Evolutionary conservation across 140 eudicot species (phyloP).

Genomic region (Oenanthe javanica): DNA sequence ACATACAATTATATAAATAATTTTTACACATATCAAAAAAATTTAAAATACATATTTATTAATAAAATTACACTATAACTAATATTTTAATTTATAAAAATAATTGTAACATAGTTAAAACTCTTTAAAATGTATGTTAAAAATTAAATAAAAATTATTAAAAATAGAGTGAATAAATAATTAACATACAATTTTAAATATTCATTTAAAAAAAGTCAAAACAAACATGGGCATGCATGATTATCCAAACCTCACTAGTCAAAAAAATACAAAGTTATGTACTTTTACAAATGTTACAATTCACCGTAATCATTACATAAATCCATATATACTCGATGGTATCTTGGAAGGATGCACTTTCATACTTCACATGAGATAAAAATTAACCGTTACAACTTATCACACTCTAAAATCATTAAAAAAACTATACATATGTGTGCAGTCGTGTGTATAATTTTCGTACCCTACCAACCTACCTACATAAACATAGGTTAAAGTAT

Average conservation of each 20-base stretch:
- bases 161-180: no score
- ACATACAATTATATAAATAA: no score
- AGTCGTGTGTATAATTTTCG: not conserved
- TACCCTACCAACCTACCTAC: not conserved
- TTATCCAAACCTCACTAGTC: not conserved
- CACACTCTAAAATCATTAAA: not conserved
- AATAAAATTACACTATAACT: no score
- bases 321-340: constrained; percentile 10
- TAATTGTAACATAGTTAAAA: no score
- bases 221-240: not conserved
- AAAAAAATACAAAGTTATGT: not conserved
- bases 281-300: not conserved
- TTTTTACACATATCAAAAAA: no score
- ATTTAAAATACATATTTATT: no score
- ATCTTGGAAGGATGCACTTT: constrained; percentile 1
- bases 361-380: constrained; percentile 7
- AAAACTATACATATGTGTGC: no score
- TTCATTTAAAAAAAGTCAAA: not conserved
- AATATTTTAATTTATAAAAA: no score
- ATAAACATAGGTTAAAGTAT: not conserved
- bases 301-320: constrained; percentile 15
- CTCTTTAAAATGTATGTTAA: no score
- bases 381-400: constrained; percentile 37
- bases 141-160: no score
- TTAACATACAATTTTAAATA: no score